Base-by-base conservation (phyloP, 2,329 filamentous ascomycete genomes). In the Microcera coccophila region DNA sequence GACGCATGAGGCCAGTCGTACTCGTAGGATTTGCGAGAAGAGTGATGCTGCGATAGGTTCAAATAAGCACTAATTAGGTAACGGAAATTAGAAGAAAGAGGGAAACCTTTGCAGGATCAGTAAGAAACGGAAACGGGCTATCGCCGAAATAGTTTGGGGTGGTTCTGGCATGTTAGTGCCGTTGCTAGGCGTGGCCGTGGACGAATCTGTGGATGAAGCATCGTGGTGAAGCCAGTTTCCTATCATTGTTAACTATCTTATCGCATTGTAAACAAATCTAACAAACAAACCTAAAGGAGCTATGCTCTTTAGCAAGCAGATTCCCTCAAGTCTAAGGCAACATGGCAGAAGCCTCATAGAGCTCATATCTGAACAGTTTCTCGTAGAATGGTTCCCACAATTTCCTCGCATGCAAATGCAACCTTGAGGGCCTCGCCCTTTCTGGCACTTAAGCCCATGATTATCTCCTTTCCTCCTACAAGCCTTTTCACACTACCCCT, bases 361-460 rank as follows among this genome's bases (percentile, higher is more conserved):
- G n/a, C 15, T 19, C 19, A 39, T 29, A 60, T 45, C 16, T 43
- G 36, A 39, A 61, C 28, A 18, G 47, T 46, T 37, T 50, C 48
- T 15, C 60, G 53, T 29, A 75, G 60, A 22, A 69, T 61, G 0
- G 80, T 82, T 2, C 81, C 81, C 3, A 82, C 87, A 55, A 97
- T 85, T 33, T 89, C 84, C 65, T 96, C 91, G 52, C 90, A 97
- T 62, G 87, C 86, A 37, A 90, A 80, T 47, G 82, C 87, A 18
- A 74, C 74, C 24, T 93, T 76, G 3, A 73, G 67, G 43, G 84
- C 78, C 15, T 78, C 74, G 0, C 70, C 61, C 4, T 68, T 68
- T 1, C 63, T 74, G 16, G 89, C 60, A 0, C 76, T 67, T 1
- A 82, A 76, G 0, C 57, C 16, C 66, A 76, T 49, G 85, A 84